A percentile compares a stretch with the other conserved stretches of the same genome.
These are phyloP conservation scores for Oropetium thomaeum DNA, from an alignment of 176 grass and related monocot genomes.

Conservation along the genomic window DNA sequence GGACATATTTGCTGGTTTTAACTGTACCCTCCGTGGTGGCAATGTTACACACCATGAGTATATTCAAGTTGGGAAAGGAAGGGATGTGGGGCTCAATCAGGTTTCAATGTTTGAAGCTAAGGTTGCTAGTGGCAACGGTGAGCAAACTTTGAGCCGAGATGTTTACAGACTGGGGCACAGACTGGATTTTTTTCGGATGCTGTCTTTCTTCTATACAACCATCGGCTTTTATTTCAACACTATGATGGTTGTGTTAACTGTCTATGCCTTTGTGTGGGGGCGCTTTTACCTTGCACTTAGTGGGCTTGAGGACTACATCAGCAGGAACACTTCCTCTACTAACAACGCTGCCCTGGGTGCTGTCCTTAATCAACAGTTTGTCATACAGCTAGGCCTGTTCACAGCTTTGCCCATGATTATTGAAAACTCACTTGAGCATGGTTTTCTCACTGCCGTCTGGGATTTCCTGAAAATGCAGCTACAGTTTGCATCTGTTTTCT, in stretches of 20 bases:
- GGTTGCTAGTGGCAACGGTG: constrained; percentile 87
- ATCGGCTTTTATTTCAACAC: constrained; percentile 97
- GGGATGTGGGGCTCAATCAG: constrained; percentile 90
- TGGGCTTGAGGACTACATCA: constrained; percentile 75
- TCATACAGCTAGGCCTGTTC: constrained; percentile 94
- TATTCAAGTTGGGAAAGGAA: constrained; percentile 92
- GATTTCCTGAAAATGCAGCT: constrained; percentile 97
- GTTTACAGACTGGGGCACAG: constrained; percentile 92
- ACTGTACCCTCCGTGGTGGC: constrained; percentile 88
- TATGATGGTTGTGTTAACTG: constrained; percentile 90
- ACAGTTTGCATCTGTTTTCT: constrained; percentile 92
- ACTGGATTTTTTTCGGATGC: constrained; percentile 94
- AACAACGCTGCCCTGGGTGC: constrained; percentile 81
- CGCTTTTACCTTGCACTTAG: constrained; percentile 95
- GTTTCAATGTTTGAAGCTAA: constrained; percentile 97
- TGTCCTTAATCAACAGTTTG: constrained; percentile 91
- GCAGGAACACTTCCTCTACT: constrained; percentile 50
- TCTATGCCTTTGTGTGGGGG: constrained; percentile 96
- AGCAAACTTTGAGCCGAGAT: constrained; percentile 90
- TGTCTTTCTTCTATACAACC: constrained; percentile 95
- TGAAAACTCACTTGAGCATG: constrained; percentile 89
- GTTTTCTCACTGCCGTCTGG: constrained; percentile 86
- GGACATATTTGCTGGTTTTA: constrained; percentile 97
- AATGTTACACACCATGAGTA: constrained; percentile 97
- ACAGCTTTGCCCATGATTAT: constrained; percentile 95